Base-by-base conservation (phyloP, 1,284 basidiomycete genomes). In the Tremellales sp. region DNA sequence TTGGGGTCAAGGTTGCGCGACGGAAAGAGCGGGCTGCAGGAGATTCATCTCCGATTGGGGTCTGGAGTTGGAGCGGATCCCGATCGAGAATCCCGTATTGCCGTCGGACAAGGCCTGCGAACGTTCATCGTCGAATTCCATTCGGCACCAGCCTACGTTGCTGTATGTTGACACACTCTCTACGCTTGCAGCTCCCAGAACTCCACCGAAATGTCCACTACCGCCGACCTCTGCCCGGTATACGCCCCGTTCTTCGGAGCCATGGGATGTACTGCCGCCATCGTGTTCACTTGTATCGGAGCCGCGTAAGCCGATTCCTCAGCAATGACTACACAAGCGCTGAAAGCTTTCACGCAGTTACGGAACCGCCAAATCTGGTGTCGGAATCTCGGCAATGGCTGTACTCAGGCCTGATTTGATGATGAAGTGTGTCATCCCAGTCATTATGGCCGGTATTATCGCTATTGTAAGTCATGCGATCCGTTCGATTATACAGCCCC, bases 381-480 rank as follows among this genome's bases (percentile, higher is more conserved):
- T 98, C 65, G 95, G 94, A 73, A 97, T 99, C 70, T 90, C 93
- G 49, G 92, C 93, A 60, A 94, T 97, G 92, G 90, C 92, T 52
- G 90, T 97, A 53, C 83, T 97, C 60, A 84, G 92, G 60, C 89
- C 89, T 48, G 89, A 93, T 78, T 78, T 89, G 61, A 89, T 92
- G 85, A 91, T 92, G 86, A 87, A 79, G 81, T 94, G 86, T 80
- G 85, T 91, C 54, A 85, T 97, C 56, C 94, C 94, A 45, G 93
- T 97, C 71, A 86, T 98, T 75, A 97, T 98, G 93, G 91, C 93
- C 78, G 93, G 93, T 91, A 97, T 98, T 77, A 93, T 95, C 75
- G 91, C 86, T 69, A 88, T 92, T 59, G 73, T 74, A 40, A 54
- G 70, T 70, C 12, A 0, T 24, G n/a, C n/a, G n/a, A n/a, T n/a